phyloP scores from a whole-genome alignment of 73 alveolate genomes.

The Paramecium tetraurelia region DNA sequence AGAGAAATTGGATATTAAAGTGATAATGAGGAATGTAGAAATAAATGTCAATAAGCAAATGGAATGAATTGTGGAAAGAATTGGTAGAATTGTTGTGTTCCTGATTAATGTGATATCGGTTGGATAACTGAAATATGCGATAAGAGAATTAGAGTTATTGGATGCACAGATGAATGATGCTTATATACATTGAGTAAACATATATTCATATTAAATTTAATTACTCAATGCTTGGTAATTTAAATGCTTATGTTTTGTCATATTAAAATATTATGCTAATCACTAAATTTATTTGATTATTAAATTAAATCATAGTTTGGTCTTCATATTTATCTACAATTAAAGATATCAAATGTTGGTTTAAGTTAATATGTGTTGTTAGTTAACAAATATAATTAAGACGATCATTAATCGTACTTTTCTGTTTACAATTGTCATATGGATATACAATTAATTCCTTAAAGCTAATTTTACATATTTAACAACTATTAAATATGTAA shows the following conservation, averaged over 20 bases:
- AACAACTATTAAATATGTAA: background rate
- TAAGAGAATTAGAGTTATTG: background rate
- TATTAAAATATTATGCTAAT: background rate
- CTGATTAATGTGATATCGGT: background rate
- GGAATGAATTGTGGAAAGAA: slow-evolving; percentile 28
- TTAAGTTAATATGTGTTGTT: too few species aligned
- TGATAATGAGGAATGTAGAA: background rate
- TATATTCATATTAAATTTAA: background rate
- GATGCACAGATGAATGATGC: background rate
- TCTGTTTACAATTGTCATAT: background rate
- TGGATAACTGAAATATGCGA: background rate
- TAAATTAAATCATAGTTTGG: background rate
- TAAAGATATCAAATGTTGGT: background rate
- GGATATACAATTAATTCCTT: background rate
- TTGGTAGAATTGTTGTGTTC: slow-evolving; percentile 3
- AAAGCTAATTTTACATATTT: too few species aligned
- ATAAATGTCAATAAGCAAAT: background rate
- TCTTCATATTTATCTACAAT: background rate
- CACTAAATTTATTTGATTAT: background rate
- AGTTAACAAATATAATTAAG: background rate
- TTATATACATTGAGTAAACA: background rate
- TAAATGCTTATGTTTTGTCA: background rate
- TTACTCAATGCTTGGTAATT: background rate
- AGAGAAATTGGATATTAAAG: background rate
- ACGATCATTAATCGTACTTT: background rate